Evolutionary conservation across 495 filamentous ascomycete genomes (phyloP).

Genomic region (Penicillium maclennaniae): DNA sequence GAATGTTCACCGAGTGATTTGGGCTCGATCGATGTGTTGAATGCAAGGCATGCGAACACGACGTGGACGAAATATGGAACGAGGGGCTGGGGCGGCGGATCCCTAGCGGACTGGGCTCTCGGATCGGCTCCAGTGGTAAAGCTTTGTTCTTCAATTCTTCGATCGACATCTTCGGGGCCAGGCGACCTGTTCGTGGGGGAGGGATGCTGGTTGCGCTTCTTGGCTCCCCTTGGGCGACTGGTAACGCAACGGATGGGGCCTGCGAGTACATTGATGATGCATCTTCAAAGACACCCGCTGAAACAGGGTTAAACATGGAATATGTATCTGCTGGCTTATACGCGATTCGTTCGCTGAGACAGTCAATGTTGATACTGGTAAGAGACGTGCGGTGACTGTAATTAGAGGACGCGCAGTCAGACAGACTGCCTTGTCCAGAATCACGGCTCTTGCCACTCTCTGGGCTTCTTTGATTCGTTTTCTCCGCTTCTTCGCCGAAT

Average conservation of each 20-base stretch:
- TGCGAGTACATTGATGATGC: slow-evolving; percentile 5
- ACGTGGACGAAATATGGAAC: neutral
- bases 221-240: neutral
- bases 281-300: slow-evolving; percentile 45
- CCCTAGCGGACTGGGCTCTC: slow-evolving; percentile 29
- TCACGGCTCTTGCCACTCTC: slow-evolving; percentile 7
- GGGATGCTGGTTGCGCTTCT: neutral
- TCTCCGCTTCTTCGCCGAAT: neutral
- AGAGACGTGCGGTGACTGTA: slow-evolving; percentile 35
- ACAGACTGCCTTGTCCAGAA: slow-evolving; percentile 21
- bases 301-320: slow-evolving; percentile 35
- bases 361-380: slow-evolving; percentile 24
- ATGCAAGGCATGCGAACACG: neutral
- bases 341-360: slow-evolving; percentile 1
- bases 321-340: slow-evolving; percentile 28
- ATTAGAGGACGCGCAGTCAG: slow-evolving; percentile 33
- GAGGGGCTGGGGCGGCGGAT: slow-evolving; percentile 17
- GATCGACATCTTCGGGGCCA: slow-evolving; percentile 16
- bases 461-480: neutral
- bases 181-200: slow-evolving; percentile 2
- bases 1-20: neutral
- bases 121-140: slow-evolving; percentile 43
- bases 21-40: neutral
- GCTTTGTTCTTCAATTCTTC: slow-evolving; percentile 41
- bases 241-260: neutral